Evolutionary conservation across 1,284 basidiomycete species (phyloP).

Genomic region (Ganoderma resinaceum): DNA sequence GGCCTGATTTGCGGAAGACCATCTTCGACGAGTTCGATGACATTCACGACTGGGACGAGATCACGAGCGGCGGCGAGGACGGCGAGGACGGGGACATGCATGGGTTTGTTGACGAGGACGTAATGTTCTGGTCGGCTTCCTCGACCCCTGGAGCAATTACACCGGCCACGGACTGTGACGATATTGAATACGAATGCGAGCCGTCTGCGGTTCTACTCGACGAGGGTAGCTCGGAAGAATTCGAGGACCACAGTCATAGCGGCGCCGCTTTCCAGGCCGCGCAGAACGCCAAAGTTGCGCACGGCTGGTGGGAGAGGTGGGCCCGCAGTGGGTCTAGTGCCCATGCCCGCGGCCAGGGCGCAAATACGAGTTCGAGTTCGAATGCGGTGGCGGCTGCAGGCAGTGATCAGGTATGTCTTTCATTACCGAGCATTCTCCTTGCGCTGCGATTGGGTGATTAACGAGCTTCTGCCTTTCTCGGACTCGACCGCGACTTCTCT

Average conservation of each 20-base stretch:
- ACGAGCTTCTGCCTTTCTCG: constrained; percentile 5
- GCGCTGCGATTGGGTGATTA: constrained; percentile 18
- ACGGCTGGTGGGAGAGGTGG: constrained; percentile 70
- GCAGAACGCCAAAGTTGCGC: constrained; percentile 52
- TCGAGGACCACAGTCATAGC: constrained; percentile 22
- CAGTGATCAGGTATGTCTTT: constrained; percentile 33
- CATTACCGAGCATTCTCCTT: constrained; percentile 31
- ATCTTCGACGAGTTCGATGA: constrained; percentile 35
- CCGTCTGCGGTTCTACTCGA: constrained; percentile 8
- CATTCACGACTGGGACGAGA: constrained; percentile 43
- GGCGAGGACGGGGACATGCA: constrained; percentile 33
- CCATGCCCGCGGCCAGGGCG: constrained; percentile 9
- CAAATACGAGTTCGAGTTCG: neutral
- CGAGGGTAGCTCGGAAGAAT: constrained; percentile 32
- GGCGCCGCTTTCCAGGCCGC: constrained; percentile 34
- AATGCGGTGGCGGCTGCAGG: constrained; percentile 1
- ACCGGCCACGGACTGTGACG: constrained; percentile 31
- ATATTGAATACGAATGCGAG: constrained; percentile 26
- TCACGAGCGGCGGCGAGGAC: constrained; percentile 58
- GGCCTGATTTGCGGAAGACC: constrained; percentile 56
- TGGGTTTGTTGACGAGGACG: constrained; percentile 23
- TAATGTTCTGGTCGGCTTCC: constrained; percentile 33
- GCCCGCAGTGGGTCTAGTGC: constrained; percentile 36
- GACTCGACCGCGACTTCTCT: neutral
- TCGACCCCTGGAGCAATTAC: constrained; percentile 42